A percentile compares a stretch with the other conserved stretches of the same genome.
Evolutionary conservation across 2,329 filamentous ascomycete genomes (phyloP).

Genomic region (Diaporthe ampelina): DNA sequence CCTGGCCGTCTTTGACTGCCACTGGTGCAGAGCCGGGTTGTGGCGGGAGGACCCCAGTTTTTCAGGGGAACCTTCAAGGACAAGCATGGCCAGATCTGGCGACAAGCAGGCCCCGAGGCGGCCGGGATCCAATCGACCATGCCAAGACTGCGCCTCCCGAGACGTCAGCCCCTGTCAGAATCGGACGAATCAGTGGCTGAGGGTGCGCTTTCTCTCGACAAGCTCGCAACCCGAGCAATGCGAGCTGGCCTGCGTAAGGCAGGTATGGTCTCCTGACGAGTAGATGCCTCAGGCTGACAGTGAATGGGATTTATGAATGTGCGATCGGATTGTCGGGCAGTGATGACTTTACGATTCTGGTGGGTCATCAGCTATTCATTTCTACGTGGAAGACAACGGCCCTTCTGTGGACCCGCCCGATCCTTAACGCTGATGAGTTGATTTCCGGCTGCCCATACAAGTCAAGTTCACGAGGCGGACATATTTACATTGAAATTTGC

Average conservation of each 20-base stretch:
- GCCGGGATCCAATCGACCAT: constrained; percentile 32
- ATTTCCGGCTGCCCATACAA: too few species aligned
- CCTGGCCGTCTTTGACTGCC: too few species aligned
- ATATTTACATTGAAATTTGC: too few species aligned
- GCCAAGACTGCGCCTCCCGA: constrained; percentile 34
- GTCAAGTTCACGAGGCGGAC: too few species aligned
- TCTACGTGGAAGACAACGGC: neutral
- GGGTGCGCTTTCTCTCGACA: constrained; percentile 1
- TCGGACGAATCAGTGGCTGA: constrained; percentile 14
- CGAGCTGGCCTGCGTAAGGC: neutral
- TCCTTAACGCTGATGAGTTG: neutral
- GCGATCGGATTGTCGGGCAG: neutral
- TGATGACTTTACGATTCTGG: neutral
- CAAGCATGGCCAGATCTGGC: constrained; percentile 10
- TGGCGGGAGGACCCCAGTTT: constrained; percentile 6
- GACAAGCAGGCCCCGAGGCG: neutral
- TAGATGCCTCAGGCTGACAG: neutral
- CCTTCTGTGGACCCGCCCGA: neutral
- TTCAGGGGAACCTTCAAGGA: neutral
- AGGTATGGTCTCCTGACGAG: neutral
- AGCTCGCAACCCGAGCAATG: neutral
- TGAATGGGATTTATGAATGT: neutral
- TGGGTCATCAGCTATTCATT: neutral
- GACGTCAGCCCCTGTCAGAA: constrained; percentile 35
- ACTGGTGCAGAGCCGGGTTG: neutral